phyloP scores from a whole-genome alignment of 495 filamentous ascomycete genomes.

The Xylaria grammica region DNA sequence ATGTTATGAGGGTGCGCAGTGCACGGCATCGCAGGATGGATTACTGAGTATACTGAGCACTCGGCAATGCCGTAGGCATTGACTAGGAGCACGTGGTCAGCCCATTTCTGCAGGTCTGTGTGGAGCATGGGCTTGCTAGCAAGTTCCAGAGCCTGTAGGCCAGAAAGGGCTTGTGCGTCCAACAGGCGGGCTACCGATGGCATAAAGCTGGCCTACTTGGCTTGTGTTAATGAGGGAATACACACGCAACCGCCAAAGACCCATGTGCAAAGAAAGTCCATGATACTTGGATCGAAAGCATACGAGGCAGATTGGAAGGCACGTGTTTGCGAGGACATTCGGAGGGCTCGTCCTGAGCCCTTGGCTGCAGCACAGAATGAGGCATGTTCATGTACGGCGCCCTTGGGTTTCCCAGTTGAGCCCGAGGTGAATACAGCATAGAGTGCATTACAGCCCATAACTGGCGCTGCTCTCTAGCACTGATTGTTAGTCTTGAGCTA shows the following conservation, averaged over 20 bases:
- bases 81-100: conserved; percentile 31
- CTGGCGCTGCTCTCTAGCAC: too few species aligned
- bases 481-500: too few species aligned
- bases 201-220: conserved; percentile 40
- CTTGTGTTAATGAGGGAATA: conserved; percentile 39
- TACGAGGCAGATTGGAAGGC: conserved; percentile 67
- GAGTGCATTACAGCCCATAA: too few species aligned
- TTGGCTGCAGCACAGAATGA: conserved; percentile 43
- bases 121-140: conserved; percentile 35
- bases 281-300: conserved; percentile 64
- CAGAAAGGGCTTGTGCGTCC: conserved; percentile 44
- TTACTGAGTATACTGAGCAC: conserved; percentile 41
- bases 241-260: conserved; percentile 55
- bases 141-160: conserved; percentile 45
- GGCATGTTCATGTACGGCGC: conserved; percentile 52
- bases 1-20: conserved; percentile 1
- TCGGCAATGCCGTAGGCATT: conserved; percentile 58
- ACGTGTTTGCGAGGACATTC: conserved; percentile 42
- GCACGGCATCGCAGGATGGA: conserved; percentile 32
- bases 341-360: conserved; percentile 47
- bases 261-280: conserved; percentile 62
- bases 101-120: conserved; percentile 36
- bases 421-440: not conserved
- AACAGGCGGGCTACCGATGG: conserved; percentile 58
- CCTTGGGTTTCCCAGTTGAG: conserved; percentile 24